Evolutionary conservation across 2,329 filamentous ascomycete species (phyloP).

Genomic region (Davidsoniella eucalypti): DNA sequence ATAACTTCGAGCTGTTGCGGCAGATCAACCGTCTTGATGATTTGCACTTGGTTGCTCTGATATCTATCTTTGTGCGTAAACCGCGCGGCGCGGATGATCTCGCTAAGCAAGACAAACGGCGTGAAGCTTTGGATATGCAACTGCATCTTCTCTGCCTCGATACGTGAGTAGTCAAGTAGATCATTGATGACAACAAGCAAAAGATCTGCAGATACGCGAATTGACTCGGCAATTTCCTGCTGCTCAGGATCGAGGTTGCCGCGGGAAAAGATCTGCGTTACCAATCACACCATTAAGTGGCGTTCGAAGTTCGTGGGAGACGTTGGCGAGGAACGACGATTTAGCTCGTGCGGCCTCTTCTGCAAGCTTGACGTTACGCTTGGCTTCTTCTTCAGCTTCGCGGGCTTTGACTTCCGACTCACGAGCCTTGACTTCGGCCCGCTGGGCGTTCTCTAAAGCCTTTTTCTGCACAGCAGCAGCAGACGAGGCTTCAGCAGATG

Average conservation of each 20-base stretch:
- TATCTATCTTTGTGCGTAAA: constrained; percentile 50
- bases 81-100: constrained; percentile 48
- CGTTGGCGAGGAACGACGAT: constrained; percentile 63
- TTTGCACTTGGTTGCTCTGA: constrained; percentile 44
- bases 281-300: constrained; percentile 80
- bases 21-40: constrained; percentile 53
- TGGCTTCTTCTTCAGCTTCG: constrained; percentile 57
- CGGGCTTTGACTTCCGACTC: constrained; percentile 64
- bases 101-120: constrained; percentile 48
- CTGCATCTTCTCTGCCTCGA: constrained; percentile 77
- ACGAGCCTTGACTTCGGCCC: constrained; percentile 8
- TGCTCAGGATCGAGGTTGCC: constrained; percentile 61
- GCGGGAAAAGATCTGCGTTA: constrained; percentile 67
- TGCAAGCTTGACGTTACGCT: constrained; percentile 63
- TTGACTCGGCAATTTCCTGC: constrained; percentile 73
- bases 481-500: constrained; percentile 59
- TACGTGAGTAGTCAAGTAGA: constrained; percentile 88
- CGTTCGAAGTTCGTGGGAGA: constrained; percentile 66
- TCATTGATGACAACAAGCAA: constrained; percentile 89
- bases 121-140: constrained; percentile 57
- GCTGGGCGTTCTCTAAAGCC: constrained; percentile 51
- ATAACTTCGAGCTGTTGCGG: constrained; percentile 53
- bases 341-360: constrained; percentile 74
- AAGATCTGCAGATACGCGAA: constrained; percentile 70
- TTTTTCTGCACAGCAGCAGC: constrained; percentile 66